Percentiles rank a stretch among this genome's conserved stretches.
Evolutionary conservation across 1,139 yeast genomes (phyloP).

Genomic region (Meyerozyma sp.): DNA sequence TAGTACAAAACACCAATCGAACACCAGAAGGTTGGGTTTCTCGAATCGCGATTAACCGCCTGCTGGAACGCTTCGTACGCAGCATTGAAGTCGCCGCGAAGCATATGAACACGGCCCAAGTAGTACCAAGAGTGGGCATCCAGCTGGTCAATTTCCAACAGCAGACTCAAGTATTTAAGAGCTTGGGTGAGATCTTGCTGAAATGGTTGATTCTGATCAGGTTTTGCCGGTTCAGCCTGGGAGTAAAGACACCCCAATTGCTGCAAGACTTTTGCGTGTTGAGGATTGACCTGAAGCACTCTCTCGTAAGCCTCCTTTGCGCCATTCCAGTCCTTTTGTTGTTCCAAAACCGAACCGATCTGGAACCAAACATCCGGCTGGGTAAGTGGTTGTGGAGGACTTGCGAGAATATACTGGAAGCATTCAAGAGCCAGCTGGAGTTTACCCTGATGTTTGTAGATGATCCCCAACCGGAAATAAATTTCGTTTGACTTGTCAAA

Average conservation of each 20-base stretch:
- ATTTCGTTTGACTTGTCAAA: conserved; percentile 96
- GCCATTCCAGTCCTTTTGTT: conserved; percentile 83
- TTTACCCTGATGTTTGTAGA: conserved; percentile 91
- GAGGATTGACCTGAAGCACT: conserved; percentile 83
- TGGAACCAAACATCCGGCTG: conserved; percentile 99
- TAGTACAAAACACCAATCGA: conserved; percentile 95
- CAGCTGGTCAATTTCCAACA: conserved; percentile 79
- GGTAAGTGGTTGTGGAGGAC: conserved; percentile 93
- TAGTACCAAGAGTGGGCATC: conserved; percentile 98
- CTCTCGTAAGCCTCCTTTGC: conserved; percentile 96
- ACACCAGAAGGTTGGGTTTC: conserved; percentile 99
- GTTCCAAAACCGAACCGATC: conserved; percentile 92
- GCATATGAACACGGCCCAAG: conserved; percentile 94
- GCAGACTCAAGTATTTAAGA: conserved; percentile 72
- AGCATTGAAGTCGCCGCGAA: conserved; percentile 87
- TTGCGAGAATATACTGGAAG: conserved; percentile 81
- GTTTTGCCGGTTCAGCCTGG: conserved; percentile 51
- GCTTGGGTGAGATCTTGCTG: conserved; percentile 80
- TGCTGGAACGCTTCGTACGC: conserved; percentile 99
- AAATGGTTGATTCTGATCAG: conserved; percentile 14
- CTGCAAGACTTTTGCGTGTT: conserved; percentile 92
- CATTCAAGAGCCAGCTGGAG: conserved; percentile 85
- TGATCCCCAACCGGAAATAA: conserved; percentile 93
- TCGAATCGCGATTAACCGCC: conserved; percentile 92
- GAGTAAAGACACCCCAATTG: conserved; percentile 95